Evolutionary conservation across 257 asterid species (phyloP).

Genomic region (Plantago major): DNA sequence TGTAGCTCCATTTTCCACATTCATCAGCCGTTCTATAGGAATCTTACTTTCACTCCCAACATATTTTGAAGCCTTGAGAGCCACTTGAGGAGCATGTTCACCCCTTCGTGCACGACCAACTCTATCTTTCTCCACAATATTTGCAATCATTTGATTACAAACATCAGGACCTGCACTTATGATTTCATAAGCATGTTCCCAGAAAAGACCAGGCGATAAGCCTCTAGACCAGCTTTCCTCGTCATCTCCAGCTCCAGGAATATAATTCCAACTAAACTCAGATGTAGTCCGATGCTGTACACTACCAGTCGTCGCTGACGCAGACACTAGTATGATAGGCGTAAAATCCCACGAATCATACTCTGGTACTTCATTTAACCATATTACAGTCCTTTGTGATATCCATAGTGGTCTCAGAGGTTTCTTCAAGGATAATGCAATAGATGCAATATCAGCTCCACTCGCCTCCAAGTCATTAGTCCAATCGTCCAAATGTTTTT

Average conservation of each 20-base stretch:
- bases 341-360: constrained; percentile 94
- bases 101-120: constrained; percentile 76
- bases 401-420: constrained; percentile 89
- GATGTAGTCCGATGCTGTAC: constrained; percentile 68
- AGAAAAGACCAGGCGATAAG: constrained; percentile 65
- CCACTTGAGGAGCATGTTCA: constrained; percentile 63
- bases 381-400: constrained; percentile 86
- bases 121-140: constrained; percentile 73
- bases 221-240: constrained; percentile 99
- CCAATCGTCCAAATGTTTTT: constrained; percentile 66
- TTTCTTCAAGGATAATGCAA: constrained; percentile 52
- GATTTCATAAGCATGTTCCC: constrained; percentile 81
- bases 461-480: constrained; percentile 60
- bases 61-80: constrained; percentile 44
- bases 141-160: constrained; percentile 76
- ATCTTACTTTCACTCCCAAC: constrained; percentile 17
- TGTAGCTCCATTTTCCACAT: constrained; percentile 18
- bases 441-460: constrained; percentile 84
- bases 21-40: constrained; percentile 22
- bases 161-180: constrained; percentile 69
- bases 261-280: constrained; percentile 92
- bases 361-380: constrained; percentile 96
- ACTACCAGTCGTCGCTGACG: constrained; percentile 50
- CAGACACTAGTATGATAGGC: constrained; percentile 71
- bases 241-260: constrained; percentile 99